Evolutionary conservation across 352 stramenopile species (phyloP).

Genomic region (Phytophthora rubi): DNA sequence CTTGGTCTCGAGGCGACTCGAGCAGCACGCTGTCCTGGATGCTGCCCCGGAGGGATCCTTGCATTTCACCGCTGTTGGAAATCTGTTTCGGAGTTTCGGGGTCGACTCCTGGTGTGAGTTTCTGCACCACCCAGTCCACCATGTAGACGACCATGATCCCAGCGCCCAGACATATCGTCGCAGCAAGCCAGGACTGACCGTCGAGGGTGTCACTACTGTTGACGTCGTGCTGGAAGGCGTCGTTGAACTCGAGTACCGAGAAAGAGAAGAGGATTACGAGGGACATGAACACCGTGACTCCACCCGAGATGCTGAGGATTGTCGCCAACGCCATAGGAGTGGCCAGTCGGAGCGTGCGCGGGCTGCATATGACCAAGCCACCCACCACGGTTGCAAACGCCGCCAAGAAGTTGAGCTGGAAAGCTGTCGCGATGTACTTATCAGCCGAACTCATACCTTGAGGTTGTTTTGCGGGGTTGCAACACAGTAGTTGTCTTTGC

Average conservation of each 20-base stretch:
- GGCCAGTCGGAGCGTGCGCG: conserved; percentile 52
- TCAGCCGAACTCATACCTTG: neutral
- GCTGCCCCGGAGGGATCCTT: conserved; percentile 11
- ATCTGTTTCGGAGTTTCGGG: conserved; percentile 22
- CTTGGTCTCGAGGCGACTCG: conserved; percentile 31
- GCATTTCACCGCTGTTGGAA: neutral
- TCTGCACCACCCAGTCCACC: conserved; percentile 54
- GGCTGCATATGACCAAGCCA: conserved; percentile 63
- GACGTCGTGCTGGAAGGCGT: conserved; percentile 39
- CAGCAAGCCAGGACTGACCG: conserved; percentile 69
- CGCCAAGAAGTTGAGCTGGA: conserved; percentile 53
- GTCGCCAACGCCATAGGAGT: conserved; percentile 60
- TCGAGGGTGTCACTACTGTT: conserved; percentile 25
- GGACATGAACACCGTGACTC: conserved; percentile 80
- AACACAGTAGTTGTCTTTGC: neutral
- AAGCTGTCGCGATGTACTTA: conserved; percentile 21
- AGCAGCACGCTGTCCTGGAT: conserved; percentile 37
- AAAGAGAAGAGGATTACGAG: conserved; percentile 70
- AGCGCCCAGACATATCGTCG: conserved; percentile 85
- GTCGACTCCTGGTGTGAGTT: conserved; percentile 38
- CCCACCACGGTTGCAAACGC: conserved; percentile 62
- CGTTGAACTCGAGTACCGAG: conserved; percentile 36
- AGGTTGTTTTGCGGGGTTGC: neutral
- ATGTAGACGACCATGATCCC: conserved; percentile 69
- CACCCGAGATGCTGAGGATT: conserved; percentile 64